Base-by-base conservation (phyloP, 2,329 filamentous ascomycete species). In the Juglanconis sp. region DNA sequence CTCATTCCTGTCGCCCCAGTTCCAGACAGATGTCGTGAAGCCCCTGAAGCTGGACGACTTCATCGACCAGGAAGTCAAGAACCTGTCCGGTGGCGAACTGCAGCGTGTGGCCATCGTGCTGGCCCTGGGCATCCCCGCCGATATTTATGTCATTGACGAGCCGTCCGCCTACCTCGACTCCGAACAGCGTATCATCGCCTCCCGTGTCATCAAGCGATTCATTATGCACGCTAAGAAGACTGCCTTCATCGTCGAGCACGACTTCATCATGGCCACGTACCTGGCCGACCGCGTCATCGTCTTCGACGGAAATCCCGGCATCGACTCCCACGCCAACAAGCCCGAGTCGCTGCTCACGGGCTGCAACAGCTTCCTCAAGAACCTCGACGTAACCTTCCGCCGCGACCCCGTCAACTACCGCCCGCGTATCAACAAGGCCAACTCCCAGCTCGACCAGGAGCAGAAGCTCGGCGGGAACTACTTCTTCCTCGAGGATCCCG, bases 151-250 rank as follows among this genome's bases (percentile, higher is more conserved):
- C 65, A 99, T 99, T 71, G 95, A 99, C 73, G 95, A 99, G 80
- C 95, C 95, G 51, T 95, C 90, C 68, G 93, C 93, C 64, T 99
- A 99, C 77, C 90, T 99, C 61, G 95, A 99, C 76, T 98, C 95
- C 53, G 95, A 99, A 80, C 95, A 99, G 80, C 94, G 95, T 90
- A 96, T 99, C 72, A 88, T 99, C 69, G 94, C 93, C 64, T 90
- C 94, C 50, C 90, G 93, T 73, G 96, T 99, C 73, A 99, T 99
- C 81, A 99, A 99, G 84, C 90, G 95, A 67, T 99, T 96, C 84
- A 99, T 99, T 78, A 99, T 99, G 95, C 94, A 99, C 82, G 88
- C 92, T 70, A 98, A 98, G 87, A 98, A 98, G 87, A 99, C 95
- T 0, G 95, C 95, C 54, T 99, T 99, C 76, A 87, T 99, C 68